phyloP scores from a whole-genome alignment of 345 rosid genomes.

The Durio zibethinus region DNA sequence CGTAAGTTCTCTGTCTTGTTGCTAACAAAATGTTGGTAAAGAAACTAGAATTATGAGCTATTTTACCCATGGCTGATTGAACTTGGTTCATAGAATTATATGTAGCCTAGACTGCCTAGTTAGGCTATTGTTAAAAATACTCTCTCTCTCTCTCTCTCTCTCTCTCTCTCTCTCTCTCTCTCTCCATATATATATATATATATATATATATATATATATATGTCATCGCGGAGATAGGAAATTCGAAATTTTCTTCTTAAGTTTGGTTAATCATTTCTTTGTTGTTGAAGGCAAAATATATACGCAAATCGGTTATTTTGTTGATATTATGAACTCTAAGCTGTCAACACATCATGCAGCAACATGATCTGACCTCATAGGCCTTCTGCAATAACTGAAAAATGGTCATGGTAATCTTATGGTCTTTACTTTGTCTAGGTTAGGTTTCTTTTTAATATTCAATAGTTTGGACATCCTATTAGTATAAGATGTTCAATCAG shows the following conservation, averaged over 20 bases:
- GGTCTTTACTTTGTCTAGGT: background rate
- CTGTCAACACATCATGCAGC: too few species aligned
- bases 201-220: too few species aligned
- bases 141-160: too few species aligned
- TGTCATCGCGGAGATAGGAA: background rate
- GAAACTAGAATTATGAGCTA: background rate
- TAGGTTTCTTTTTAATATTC: background rate
- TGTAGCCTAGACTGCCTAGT: too few species aligned
- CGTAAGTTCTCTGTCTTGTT: constrained; percentile 44
- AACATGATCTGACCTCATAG: background rate
- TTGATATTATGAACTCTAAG: background rate
- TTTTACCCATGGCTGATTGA: too few species aligned
- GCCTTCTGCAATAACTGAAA: background rate
- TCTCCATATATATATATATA: too few species aligned
- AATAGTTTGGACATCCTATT: background rate
- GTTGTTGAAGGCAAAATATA: background rate
- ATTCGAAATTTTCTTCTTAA: background rate
- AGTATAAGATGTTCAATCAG: background rate
- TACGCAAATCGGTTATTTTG: background rate
- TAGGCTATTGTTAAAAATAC: too few species aligned
- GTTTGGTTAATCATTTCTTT: background rate
- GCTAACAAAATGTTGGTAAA: background rate
- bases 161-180: too few species aligned
- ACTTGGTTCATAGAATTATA: too few species aligned
- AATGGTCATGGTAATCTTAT: too few species aligned